A percentile compares a stretch with the other conserved stretches of the same genome.
Evolutionary conservation across 1,284 basidiomycete genomes (phyloP).

Genomic region (Erythrobasidium hasegawianum): DNA sequence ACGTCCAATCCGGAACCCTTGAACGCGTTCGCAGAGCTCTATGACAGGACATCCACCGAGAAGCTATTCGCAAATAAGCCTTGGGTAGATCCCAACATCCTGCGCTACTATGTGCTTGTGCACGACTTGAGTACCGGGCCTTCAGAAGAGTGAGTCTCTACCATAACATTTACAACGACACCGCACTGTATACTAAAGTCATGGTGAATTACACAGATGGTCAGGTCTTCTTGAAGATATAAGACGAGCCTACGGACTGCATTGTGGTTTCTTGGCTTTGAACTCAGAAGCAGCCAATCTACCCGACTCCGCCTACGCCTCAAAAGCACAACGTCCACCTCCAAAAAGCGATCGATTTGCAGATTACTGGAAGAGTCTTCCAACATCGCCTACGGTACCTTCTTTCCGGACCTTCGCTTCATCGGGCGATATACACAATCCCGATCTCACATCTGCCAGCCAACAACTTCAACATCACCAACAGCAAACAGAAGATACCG

Average conservation of each 20-base stretch:
- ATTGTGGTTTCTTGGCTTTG: constrained; percentile 42
- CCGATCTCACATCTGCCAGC: not conserved
- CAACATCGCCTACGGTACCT: constrained; percentile 4
- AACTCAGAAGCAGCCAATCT: constrained; percentile 33
- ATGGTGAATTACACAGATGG: constrained; percentile 17
- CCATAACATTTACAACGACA: not conserved
- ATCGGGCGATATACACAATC: not conserved
- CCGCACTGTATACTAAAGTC: too few species aligned
- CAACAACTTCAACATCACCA: not conserved
- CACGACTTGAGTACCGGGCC: constrained; percentile 40
- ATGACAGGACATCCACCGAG: constrained; percentile 40
- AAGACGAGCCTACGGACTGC: constrained; percentile 43
- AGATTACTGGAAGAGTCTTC: constrained; percentile 7
- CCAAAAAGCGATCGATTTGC: constrained; percentile 22
- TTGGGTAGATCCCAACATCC: constrained; percentile 41
- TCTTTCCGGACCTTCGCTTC: not conserved
- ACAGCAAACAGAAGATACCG: not conserved
- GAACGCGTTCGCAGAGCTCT: constrained; percentile 44
- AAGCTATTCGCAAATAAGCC: constrained; percentile 38
- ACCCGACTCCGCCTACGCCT: constrained; percentile 27
- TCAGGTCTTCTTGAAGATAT: constrained; percentile 41
- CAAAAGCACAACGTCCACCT: constrained; percentile 14
- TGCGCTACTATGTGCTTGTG: constrained; percentile 46
- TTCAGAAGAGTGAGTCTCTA: constrained; percentile 37
- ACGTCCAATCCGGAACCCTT: constrained; percentile 46